Base-by-base conservation (phyloP, 1,284 basidiomycete genomes). In the Rhodotorula sp. region DNA sequence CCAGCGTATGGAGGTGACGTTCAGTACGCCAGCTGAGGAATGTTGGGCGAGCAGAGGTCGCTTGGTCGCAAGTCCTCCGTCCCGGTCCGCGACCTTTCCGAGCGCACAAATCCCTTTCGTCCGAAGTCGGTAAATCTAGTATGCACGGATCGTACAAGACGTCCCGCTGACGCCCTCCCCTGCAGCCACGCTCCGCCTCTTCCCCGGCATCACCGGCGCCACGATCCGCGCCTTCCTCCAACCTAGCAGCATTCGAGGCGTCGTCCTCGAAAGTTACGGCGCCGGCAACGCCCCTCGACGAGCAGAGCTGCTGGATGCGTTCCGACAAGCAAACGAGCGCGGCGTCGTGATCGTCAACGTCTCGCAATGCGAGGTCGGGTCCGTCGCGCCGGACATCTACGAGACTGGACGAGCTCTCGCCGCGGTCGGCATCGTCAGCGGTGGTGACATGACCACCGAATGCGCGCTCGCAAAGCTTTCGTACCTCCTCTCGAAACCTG, bases 341-440 rank as follows among this genome's bases (percentile, higher is more conserved):
- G 92, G 91, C 8, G 85, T 94, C 2, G 86, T 95, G 48, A 87
- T 96, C 58, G 92, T 96, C 58, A 92, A 93, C 18, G 93, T 95
- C 67, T 89, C 91, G 0, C 93, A 96, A 77, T 95, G 94, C 78
- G 80, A 87, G 22, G 92, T 55, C 10, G 73, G 69, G 62, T 75
- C n/a, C 22, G 68, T 68, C 8, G 66, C 72, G 4, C 64, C 75
- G 48, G 79, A 78, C 30, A 80, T 80, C 57, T 94, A 95, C 76
- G 90, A 90, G 77, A 89, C 91, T 22, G 92, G 92, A 10, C 84
- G 88, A 72, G 86, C 87, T 8, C 82, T 96, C 11, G 82, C 88
- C 24, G 84, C 69, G 13, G 76, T 78, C 4, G 62, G 67, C 0
- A 61, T 69, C 7, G 65, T 71, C 13, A 61, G 68, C 15, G 76